Base-by-base conservation (phyloP, 2,329 filamentous ascomycete genomes). In the Gyromitra esculenta region DNA sequence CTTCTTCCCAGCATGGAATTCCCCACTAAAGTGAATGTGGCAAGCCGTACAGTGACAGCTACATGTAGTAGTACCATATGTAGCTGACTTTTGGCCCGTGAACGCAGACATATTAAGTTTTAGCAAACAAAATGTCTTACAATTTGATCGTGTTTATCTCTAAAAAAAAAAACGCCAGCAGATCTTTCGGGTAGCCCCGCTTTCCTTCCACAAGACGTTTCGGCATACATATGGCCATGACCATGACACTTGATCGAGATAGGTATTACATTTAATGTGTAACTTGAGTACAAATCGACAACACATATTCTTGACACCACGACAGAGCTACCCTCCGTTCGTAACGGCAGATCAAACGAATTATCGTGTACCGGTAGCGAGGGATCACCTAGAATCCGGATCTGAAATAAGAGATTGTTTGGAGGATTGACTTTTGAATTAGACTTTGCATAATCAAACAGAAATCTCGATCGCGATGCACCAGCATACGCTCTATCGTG, bases 401-500 rank as follows among this genome's bases (percentile, higher is more conserved):
- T 3, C 25, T 25, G n/a, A 7, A 66, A n/a, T 54, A 4, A 31
- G 25, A 31, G 25, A 31, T 31, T 31, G 25, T 54, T 69, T 59
- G 59, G 5, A 37, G 54, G 11, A 31, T 54, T 54, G 31, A 2
- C 35, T 63, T 63, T 63, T 39, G 41, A 63, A 62, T 65, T 57
- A 15, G 48, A 59, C 65, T 54, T 64, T 68, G 25, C 56, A 64
- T 69, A 31, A 39, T 70, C 18, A 37, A 54, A 25, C 35, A 39
- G 57, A 59, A 31, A 52, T 67, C 70, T 75, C 56, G 65, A 75
- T 75, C 59, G 59, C 57, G 41, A 25, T 18, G 56, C 15, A 59
- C 70, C 31, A 6, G 37, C 54, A 43, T 50, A 52, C n/a, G 45
- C 25, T 52, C 57, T 50, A 64, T 64, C 59, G 37, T 69, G 63